Evolutionary conservation across 148 eudicot genomes (phyloP).

Genomic region (Tetragonia tetragonoides): DNA sequence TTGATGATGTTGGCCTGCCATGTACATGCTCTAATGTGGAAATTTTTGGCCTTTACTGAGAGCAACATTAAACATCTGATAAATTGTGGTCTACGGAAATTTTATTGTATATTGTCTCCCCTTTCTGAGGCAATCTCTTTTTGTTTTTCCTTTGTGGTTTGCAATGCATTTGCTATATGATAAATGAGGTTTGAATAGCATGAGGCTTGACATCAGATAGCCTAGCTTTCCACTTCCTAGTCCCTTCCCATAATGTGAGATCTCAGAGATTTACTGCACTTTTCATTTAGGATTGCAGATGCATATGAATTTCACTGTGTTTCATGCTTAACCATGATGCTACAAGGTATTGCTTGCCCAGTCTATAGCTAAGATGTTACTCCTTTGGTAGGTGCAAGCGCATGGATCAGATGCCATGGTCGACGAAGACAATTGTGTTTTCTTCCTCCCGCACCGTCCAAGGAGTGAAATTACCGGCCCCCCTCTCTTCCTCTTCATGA

Average conservation of each 20-base stretch:
- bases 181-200: too few species aligned
- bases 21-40: not conserved
- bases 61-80: too few species aligned
- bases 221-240: too few species aligned
- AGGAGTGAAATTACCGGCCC: slow-evolving; percentile 64
- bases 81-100: not conserved
- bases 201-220: too few species aligned
- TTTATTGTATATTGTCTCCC: too few species aligned
- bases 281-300: not conserved
- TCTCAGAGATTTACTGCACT: too few species aligned
- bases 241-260: too few species aligned
- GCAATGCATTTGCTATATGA: too few species aligned
- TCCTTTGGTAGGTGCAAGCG: slow-evolving; percentile 70
- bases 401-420: slow-evolving; percentile 98
- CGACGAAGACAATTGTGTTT: slow-evolving; percentile 91
- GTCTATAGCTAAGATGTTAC: not conserved
- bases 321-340: not conserved
- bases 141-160: too few species aligned
- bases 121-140: not conserved
- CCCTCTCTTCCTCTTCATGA: slow-evolving; percentile 94
- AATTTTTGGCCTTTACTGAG: not conserved
- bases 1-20: too few species aligned
- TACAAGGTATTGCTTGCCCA: slow-evolving; percentile 1
- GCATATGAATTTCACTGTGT: not conserved
- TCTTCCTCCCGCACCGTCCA: slow-evolving; percentile 94